A percentile compares a stretch with the other conserved stretches of the same genome.
These are phyloP conservation scores for Seminavis robusta DNA, from an alignment of 108 stramenopile genomes.

Conservation along the genomic window DNA sequence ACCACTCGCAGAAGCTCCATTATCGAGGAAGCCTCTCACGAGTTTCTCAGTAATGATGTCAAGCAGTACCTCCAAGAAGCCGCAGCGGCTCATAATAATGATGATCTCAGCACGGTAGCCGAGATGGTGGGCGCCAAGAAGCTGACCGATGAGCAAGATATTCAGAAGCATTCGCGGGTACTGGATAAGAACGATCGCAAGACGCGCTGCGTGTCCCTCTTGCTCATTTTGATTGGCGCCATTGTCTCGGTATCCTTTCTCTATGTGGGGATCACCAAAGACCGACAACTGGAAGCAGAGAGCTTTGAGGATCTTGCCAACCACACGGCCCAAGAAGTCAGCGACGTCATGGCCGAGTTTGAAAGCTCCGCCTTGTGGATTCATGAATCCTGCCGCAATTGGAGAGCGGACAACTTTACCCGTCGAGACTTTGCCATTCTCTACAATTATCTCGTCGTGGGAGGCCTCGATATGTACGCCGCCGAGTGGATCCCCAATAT, in stretches of 20 bases:
- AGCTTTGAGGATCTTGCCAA: slow-evolving; percentile 4
- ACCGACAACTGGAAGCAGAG: neutral
- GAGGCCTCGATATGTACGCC: slow-evolving; percentile 2
- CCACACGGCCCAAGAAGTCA: slow-evolving; percentile 5
- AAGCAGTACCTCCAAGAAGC: no score
- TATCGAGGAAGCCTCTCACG: no score
- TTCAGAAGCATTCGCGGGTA: no score
- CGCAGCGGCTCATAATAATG: no score
- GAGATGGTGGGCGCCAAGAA: no score
- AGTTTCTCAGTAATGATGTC: no score
- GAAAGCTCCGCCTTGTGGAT: slow-evolving; percentile 18
- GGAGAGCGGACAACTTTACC: slow-evolving; percentile 1
- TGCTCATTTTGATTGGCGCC: neutral
- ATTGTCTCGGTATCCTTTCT: neutral
- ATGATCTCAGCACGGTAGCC: no score
- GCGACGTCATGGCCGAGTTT: neutral
- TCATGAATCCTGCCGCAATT: slow-evolving; percentile 14
- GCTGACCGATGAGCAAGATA: no score
- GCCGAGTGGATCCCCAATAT: slow-evolving; percentile 13
- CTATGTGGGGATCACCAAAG: slow-evolving; percentile 6
- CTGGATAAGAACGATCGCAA: neutral
- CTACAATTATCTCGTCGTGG: slow-evolving; percentile 5
- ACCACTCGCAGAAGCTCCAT: no score
- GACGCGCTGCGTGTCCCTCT: neutral
- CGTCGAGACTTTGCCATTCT: slow-evolving; percentile 13